Conservation (phyloP, 129 eudicot genomes). For the Flaveria linearis region DNA sequence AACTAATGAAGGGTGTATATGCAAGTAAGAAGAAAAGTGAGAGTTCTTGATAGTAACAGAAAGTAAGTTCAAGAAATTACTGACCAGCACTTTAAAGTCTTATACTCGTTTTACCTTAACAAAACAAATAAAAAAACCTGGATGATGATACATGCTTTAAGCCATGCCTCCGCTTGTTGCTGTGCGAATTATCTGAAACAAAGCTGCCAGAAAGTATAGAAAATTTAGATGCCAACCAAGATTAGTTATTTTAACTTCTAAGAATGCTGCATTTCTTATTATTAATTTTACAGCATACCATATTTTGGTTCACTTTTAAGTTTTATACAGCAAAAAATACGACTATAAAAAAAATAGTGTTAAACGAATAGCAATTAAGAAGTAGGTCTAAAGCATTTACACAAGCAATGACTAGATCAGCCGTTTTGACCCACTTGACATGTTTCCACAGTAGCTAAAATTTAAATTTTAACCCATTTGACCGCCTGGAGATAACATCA, state of each 20-base stretch:
- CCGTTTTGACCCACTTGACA: background rate
- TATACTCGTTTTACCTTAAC: background rate
- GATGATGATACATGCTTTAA: constrained; percentile 20
- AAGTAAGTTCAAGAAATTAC: background rate
- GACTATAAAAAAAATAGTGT: background rate
- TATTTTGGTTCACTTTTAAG: background rate
- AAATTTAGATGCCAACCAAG: background rate
- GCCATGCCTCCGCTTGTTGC: constrained; percentile 73
- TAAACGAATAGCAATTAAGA: background rate
- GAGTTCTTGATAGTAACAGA: background rate
- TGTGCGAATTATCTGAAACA: constrained; percentile 65
- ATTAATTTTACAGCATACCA: too few species aligned
- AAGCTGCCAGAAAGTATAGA: constrained; percentile 43
- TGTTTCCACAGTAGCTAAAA: background rate
- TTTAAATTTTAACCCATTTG: background rate
- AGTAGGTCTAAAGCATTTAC: background rate
- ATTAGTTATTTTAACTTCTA: background rate
- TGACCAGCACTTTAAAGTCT: background rate
- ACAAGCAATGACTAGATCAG: background rate
- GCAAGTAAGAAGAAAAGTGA: background rate
- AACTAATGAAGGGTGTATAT: background rate
- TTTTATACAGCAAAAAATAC: background rate
- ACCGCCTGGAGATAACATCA: background rate
- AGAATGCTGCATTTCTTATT: too few species aligned
- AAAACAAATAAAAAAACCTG: constrained; percentile 9